A percentile compares a stretch with the other conserved stretches of the same genome.
These are phyloP conservation scores for Aspergillus bridgeri DNA, from an alignment of 495 filamentous ascomycete genomes.

Conservation along the genomic window DNA sequence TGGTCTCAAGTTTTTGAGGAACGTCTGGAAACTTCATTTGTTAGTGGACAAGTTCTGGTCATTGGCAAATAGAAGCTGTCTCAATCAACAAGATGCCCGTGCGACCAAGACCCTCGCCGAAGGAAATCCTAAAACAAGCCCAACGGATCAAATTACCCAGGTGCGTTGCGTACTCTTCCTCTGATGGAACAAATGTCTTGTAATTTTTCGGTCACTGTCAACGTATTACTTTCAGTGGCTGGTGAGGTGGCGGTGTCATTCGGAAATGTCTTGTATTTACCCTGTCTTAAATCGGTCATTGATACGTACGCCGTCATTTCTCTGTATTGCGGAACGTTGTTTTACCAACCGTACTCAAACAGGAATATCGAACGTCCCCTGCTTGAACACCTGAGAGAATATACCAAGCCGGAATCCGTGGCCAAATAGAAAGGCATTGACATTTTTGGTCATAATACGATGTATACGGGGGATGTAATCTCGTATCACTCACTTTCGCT, in stretches of 20 bases:
- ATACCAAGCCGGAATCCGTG: too few species aligned
- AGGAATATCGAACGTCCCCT: too few species aligned
- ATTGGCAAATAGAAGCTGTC: background rate
- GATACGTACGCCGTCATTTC: slow-evolving; percentile 3
- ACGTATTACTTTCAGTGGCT: slow-evolving; percentile 5
- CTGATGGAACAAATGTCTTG: background rate
- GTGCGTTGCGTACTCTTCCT: background rate
- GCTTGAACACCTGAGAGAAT: too few species aligned
- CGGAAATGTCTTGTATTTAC: background rate
- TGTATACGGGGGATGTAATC: too few species aligned
- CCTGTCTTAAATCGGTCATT: background rate
- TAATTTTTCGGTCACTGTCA: slow-evolving; percentile 1
- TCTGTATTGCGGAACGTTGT: background rate
- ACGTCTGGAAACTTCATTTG: background rate
- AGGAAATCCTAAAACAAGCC: background rate
- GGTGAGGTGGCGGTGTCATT: slow-evolving; percentile 1
- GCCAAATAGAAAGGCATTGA: too few species aligned
- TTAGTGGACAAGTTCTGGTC: too few species aligned
- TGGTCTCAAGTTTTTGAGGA: background rate
- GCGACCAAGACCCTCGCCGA: background rate
- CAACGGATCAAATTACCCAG: background rate
- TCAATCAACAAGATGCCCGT: slow-evolving; percentile 4
- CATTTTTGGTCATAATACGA: too few species aligned
- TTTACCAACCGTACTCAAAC: background rate
- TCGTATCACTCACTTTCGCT: too few species aligned